Percentiles rank a stretch among this genome's conserved stretches.
Evolutionary conservation across 345 rosid species (phyloP).

Genomic region (Brassica nigra): DNA sequence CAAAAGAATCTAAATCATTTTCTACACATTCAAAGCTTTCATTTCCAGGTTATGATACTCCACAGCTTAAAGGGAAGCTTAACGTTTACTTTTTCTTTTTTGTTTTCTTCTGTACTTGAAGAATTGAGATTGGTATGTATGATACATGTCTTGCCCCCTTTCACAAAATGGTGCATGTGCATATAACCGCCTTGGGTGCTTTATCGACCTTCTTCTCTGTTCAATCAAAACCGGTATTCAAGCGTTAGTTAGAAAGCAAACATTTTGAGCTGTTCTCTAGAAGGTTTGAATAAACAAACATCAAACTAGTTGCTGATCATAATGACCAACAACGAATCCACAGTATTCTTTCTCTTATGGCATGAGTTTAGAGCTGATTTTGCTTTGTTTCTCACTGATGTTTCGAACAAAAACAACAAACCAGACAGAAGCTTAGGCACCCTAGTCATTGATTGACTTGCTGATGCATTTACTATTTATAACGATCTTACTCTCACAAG

Average conservation of each 20-base stretch:
- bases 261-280: not conserved
- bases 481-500: not conserved
- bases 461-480: not conserved
- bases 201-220: slow-evolving; percentile 88
- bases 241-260: not conserved
- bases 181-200: slow-evolving; percentile 66
- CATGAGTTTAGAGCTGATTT: not conserved
- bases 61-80: slow-evolving; percentile 35
- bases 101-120: slow-evolving; percentile 47
- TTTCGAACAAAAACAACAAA: not conserved
- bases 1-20: slow-evolving; percentile 33
- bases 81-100: slow-evolving; percentile 25
- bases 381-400: not conserved
- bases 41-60: slow-evolving; percentile 12
- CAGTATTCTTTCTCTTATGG: not conserved
- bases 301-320: slow-evolving; percentile 11
- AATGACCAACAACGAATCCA: too few species aligned
- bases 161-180: slow-evolving; percentile 87
- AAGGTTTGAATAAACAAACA: not conserved
- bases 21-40: slow-evolving; percentile 36
- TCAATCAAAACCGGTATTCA: slow-evolving; percentile 26
- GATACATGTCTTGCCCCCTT: slow-evolving; percentile 33
- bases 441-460: slow-evolving; percentile 24
- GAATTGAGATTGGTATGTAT: slow-evolving; percentile 35
- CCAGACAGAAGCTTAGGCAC: not conserved